Evolutionary conservation across 1,284 basidiomycete genomes (phyloP), one percentile per base, ranked within the genome.

Genomic region (Malassezia sp.): DNA sequence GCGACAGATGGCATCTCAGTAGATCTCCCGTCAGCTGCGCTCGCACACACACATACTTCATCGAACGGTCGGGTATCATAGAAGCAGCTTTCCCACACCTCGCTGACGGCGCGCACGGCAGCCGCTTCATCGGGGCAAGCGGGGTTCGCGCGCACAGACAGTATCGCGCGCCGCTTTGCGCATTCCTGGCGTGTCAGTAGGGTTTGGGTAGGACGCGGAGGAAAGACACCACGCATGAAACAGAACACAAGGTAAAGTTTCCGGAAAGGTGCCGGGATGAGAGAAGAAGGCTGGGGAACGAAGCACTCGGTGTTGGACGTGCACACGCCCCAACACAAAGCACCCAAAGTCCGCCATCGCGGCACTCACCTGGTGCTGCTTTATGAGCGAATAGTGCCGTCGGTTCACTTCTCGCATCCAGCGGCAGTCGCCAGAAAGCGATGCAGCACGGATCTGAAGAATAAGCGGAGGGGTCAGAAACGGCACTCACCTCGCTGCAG

Each of bases 1-100:
- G n/a, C n/a, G n/a, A n/a, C n/a, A n/a, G n/a, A 41, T 23, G 15
- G 15, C 24, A 15, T 32, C 34, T 43, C 15, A 63, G 42, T 62
- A 62, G 49, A 62, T 62, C 56, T 60, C 45, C 43, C 12, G 11
- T 12, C 24, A 38, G 21, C n/a, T n/a, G n/a, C 15, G 18, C 27
- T 5, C 24, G 22, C 14, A 7, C 20, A 15, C 18, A 5, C 7
- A 53, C 53, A 49, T 30, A 90, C 85, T 80, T 95, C 88, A 72
- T 96, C 91, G 71, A 96, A 97, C 6, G 91, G 91, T 57, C 90
- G 74, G 6, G 90, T 96, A 71, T 97, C 91, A 38, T 79, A 81
- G 73, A 89, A 91, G 72, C 91, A 97, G 60, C 84, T 87, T 60
- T 88, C 84, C 82, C 85, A 97, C 34, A 95, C 91, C 71, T 95